Base-by-base conservation (phyloP, 208 protist genomes). In the Trypanosoma brucei region DNA sequence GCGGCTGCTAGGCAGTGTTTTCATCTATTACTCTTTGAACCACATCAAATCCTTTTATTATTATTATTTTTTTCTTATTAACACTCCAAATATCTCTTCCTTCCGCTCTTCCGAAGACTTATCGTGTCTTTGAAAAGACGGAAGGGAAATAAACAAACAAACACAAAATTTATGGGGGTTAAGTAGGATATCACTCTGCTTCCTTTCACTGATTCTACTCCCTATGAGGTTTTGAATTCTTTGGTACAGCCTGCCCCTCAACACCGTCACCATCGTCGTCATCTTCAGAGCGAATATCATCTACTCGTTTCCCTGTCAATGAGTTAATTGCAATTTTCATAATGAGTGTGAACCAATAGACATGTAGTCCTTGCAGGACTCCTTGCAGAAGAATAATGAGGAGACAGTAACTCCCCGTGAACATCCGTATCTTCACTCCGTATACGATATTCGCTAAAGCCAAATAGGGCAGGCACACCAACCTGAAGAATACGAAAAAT, bases 311-410 rank as follows among this genome's bases (percentile, higher is more conserved):
- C 9, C 78, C 78, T n/a, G 39, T 37, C 3, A 72, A 11, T 1
- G 85, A 55, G 0, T 46, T 36, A 9, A 72, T 3, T 14, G 68
- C 42, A 79, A 88, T 79, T 8, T 55, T 44, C 9, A 85, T 31
- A 66, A 92, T 88, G 33, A 88, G 64, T 9, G 63, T 35, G 6
- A 46, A 75, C 82, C 85, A 92, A 63, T 79, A 88, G 56, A 92
- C 53, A 59, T 92, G 85, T 22, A 92, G 72, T 31, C 68, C 62
- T 61, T 92, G 85, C n/a, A 91, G 67, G n/a, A 49, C 54, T 7
- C 72, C 69, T 59, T 82, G 79, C 31, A 91, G 69, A n/a, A 86
- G 68, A 33, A 84, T 14, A 42, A 65, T 58, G 39, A 88, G 67
- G 50, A 84, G 57, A 68, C 77, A 85, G 56, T 71, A 70, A 60